phyloP scores from a whole-genome alignment of 345 rosid species.

The Limnanthes douglasii region DNA sequence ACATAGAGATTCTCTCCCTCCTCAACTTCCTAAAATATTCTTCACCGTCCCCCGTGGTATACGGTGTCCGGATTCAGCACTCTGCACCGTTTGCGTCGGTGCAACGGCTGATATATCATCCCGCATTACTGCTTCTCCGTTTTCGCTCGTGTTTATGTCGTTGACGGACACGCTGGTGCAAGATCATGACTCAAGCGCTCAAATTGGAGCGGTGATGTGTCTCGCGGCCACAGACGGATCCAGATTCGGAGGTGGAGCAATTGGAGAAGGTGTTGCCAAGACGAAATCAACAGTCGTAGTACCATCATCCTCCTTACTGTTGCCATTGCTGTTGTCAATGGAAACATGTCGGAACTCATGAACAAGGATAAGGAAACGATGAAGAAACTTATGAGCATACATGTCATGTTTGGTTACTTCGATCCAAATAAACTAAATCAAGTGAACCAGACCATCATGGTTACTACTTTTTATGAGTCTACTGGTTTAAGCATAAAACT shows the following conservation, averaged over 20 bases:
- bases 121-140: constrained; percentile 34
- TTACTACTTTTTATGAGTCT: too few species aligned
- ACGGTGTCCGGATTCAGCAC: constrained; percentile 71
- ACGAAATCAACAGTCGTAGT: too few species aligned
- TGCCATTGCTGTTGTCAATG: too few species aligned
- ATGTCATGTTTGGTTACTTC: too few species aligned
- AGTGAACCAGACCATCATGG: too few species aligned
- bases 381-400: too few species aligned
- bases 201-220: constrained; percentile 77
- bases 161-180: constrained; percentile 40
- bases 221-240: constrained; percentile 55
- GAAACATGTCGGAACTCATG: too few species aligned
- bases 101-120: constrained; percentile 60
- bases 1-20: constrained; percentile 58
- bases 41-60: constrained; percentile 65
- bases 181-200: constrained; percentile 62
- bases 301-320: too few species aligned
- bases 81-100: constrained; percentile 64
- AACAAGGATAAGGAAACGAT: too few species aligned
- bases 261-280: constrained; percentile 50
- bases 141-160: constrained; percentile 44
- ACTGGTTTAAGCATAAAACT: too few species aligned
- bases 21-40: constrained; percentile 66
- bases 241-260: constrained; percentile 49
- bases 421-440: too few species aligned